Evolutionary conservation across 2,329 filamentous ascomycete genomes (phyloP).

Genomic region (Cyanodermella asteris): DNA sequence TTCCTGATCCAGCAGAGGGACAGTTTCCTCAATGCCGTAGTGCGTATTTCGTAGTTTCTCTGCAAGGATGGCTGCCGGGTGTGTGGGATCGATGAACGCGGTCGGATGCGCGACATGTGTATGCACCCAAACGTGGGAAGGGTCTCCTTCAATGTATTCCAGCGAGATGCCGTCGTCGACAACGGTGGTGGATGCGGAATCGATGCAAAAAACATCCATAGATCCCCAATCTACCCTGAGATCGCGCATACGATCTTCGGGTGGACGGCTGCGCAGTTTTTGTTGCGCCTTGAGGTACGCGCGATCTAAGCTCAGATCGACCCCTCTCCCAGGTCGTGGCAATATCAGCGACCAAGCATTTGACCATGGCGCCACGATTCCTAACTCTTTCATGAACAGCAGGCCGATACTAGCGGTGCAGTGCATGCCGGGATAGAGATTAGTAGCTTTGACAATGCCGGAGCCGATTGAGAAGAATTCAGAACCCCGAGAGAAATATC

Average conservation of each 20-base stretch:
- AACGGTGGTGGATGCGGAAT: constrained; percentile 30
- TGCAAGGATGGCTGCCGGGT: constrained; percentile 31
- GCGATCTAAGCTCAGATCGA: constrained; percentile 13
- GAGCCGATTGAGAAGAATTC: constrained; percentile 28
- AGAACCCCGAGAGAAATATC: constrained; percentile 16
- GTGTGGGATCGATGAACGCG: constrained; percentile 32
- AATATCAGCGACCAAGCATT: constrained; percentile 33
- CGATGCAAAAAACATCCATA: constrained; percentile 37
- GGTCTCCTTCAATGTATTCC: constrained; percentile 23
- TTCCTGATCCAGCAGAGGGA: constrained; percentile 32
- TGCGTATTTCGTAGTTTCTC: constrained; percentile 30
- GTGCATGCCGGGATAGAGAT: constrained; percentile 27
- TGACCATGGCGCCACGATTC: constrained; percentile 36
- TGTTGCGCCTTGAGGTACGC: constrained; percentile 12
- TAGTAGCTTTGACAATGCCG: constrained; percentile 32
- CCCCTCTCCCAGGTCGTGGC: constrained; percentile 25
- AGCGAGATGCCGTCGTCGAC: constrained; percentile 43
- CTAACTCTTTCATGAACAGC: constrained; percentile 38
- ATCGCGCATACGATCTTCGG: constrained; percentile 32
- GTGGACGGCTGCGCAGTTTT: constrained; percentile 6
- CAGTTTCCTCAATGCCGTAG: constrained; percentile 30
- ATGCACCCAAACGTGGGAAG: constrained; percentile 33
- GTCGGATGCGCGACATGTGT: constrained; percentile 43
- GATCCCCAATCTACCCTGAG: constrained; percentile 35
- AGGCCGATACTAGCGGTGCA: constrained; percentile 19